Evolutionary conservation across 805 yeast genomes (phyloP), one percentile per base, ranked within the genome.

Genomic region (Candida andamanensis): DNA sequence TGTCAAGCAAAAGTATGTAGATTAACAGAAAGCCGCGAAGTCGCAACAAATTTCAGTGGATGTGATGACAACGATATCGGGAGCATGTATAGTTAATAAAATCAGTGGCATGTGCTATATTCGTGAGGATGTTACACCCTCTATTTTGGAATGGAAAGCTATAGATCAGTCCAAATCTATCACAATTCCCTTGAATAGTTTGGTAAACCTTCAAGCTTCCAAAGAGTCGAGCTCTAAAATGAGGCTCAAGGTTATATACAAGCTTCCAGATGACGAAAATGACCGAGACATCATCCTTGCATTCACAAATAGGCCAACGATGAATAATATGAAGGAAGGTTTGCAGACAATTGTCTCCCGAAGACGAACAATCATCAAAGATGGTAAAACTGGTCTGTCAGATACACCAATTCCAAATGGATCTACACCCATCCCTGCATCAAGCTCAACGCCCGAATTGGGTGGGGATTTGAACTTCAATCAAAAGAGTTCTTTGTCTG

Each of bases 251-350:
- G 58, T 85, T 12, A 56, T 76, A 6, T 70, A 74, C 6, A 66
- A 64, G 24, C 54, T 52, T 2, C 50, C 54, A 1, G 72, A 54
- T 8, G 56, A 41, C 2, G 56, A 46, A 0, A 28, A 33, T n/a
- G 54, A 52, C 17, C 50, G 50, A 35, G 54, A 56, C 28, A 33
- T 58, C 19, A 48, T 54, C 44, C 76, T 87, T 40, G 67, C 81
- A 1, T 85, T 86, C 56, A 77, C 75, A 35, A 80, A 76, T 47
- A 63, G 92, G 30, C 74, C 76, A 13, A 80, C 83, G 6, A 82
- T 87, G 85, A 85, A 82, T 41, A 73, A 70, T 39, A 76, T 80
- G 37, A 85, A 81, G 48, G 74, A 71, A 21, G 67, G 81, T 0
- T 56, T 83, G 9, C 86, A 81, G 44, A 78, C 78, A 31, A 76